phyloP scores from a whole-genome alignment of 176 grass and related monocot genomes.

The Dactylis glomerata region DNA sequence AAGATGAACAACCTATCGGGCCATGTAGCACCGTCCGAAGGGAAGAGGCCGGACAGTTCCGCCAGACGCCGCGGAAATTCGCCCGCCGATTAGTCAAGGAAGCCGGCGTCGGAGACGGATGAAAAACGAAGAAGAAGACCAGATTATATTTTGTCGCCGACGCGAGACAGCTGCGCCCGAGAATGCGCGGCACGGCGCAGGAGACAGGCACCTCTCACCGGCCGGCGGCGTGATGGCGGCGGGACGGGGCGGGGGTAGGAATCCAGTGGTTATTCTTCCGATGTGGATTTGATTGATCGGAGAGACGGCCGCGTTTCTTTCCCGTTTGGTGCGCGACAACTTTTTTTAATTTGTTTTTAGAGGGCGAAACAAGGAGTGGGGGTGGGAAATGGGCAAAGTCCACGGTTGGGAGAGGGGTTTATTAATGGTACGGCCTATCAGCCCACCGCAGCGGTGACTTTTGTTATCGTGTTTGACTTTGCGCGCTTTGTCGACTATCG shows the following conservation, averaged over 20 bases:
- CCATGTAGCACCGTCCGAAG: neutral
- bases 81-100: conserved; percentile 28
- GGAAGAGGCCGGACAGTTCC: conserved; percentile 4
- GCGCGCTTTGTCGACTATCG: neutral
- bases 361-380: neutral
- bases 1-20: neutral
- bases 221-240: conserved; percentile 20
- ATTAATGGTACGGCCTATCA: conserved; percentile 19
- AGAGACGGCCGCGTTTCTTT: conserved; percentile 5
- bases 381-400: conserved; percentile 16
- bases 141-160: conserved; percentile 12
- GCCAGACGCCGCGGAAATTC: neutral
- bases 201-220: conserved; percentile 21
- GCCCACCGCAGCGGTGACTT: conserved; percentile 12
- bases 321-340: neutral
- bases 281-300: conserved; percentile 42
- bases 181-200: neutral
- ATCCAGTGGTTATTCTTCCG: conserved; percentile 23
- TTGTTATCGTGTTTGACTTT: conserved; percentile 29
- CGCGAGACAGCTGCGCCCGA: neutral
- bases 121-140: neutral
- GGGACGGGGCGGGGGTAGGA: neutral
- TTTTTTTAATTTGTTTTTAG: neutral
- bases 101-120: neutral
- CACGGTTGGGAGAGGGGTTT: conserved; percentile 8